A percentile compares a stretch with the other conserved stretches of the same genome.
These are phyloP conservation scores for Dictyostelium capitatum DNA, from an alignment of 78 protist species.

Conservation along the genomic window DNA sequence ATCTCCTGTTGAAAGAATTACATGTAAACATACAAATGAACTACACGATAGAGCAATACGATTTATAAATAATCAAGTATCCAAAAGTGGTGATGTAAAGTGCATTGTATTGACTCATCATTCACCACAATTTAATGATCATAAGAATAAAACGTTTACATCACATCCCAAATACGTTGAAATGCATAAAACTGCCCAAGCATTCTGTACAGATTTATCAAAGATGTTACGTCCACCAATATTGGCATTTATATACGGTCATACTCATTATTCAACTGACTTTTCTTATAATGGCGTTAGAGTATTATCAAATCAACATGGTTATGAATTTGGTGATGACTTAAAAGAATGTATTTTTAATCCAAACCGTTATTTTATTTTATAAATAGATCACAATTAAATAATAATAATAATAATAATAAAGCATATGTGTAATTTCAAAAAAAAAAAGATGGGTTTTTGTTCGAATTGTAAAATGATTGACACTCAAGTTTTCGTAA, in stretches of 20 bases:
- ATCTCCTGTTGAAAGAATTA: background rate
- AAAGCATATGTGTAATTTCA: too few species aligned
- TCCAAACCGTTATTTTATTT: conserved; percentile 25
- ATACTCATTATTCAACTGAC: conserved; percentile 14
- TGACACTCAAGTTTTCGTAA: too few species aligned
- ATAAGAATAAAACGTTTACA: background rate
- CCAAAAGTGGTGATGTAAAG: background rate
- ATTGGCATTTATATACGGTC: conserved; percentile 10
- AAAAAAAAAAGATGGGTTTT: background rate
- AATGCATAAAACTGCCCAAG: background rate
- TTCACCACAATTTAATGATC: conserved; percentile 39
- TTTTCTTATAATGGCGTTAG: conserved; percentile 13
- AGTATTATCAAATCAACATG: conserved; percentile 30
- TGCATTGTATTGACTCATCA: conserved; percentile 21
- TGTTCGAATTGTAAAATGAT: background rate
- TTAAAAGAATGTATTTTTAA: conserved; percentile 5
- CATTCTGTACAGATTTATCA: conserved; percentile 9
- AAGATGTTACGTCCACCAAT: background rate
- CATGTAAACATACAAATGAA: conserved; percentile 5
- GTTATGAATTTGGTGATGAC: conserved; percentile 34
- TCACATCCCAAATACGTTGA: conserved; percentile 20
- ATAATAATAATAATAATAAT: background rate
- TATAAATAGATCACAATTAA: background rate
- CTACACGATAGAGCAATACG: background rate
- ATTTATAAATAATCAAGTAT: background rate